phyloP scores from a whole-genome alignment of 495 filamentous ascomycete genomes.

The Annulohypoxylon stygium region DNA sequence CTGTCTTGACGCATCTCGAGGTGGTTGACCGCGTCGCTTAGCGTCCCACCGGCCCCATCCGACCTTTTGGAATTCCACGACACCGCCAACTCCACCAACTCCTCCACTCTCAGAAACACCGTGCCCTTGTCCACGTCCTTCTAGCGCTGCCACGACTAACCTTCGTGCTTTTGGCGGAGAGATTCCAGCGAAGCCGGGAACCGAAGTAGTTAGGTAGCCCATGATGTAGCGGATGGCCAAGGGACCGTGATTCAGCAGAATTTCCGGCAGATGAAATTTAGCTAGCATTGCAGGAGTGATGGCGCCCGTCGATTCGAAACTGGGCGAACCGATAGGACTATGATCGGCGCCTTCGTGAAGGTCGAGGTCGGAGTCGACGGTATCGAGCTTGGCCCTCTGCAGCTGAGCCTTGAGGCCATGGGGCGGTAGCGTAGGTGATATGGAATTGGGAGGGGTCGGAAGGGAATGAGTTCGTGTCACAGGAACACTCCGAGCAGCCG shows the following conservation, averaged over 20 bases:
- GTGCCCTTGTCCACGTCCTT: conserved; percentile 72
- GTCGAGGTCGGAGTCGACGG: conserved; percentile 90
- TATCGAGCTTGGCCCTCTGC: conserved; percentile 70
- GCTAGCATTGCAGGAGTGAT: conserved; percentile 91
- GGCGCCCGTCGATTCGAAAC: conserved; percentile 78
- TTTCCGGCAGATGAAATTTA: conserved; percentile 90
- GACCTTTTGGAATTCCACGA: conserved; percentile 94
- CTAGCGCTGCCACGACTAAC: conserved; percentile 85
- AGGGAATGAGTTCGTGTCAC: conserved; percentile 72
- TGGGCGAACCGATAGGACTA: conserved; percentile 62
- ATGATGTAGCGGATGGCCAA: conserved; percentile 95
- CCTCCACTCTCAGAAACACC: conserved; percentile 59
- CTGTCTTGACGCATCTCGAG: conserved; percentile 59
- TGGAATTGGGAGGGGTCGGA: conserved; percentile 95
- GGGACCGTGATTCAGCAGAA: conserved; percentile 88
- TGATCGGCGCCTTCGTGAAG: conserved; percentile 78
- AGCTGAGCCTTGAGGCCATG: conserved; percentile 77
- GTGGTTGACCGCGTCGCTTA: conserved; percentile 73
- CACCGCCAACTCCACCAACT: conserved; percentile 75
- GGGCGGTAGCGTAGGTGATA: conserved; percentile 89
- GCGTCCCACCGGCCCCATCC: conserved; percentile 98
- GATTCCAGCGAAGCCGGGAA: conserved; percentile 93
- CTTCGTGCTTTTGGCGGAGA: conserved; percentile 92
- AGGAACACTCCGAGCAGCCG: conserved; percentile 68
- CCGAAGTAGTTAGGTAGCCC: conserved; percentile 89